Evolutionary conservation across 164 flowering plant genomes (phyloP), one percentile per base, ranked within the genome.

Genomic region (Hamamelis virginiana): DNA sequence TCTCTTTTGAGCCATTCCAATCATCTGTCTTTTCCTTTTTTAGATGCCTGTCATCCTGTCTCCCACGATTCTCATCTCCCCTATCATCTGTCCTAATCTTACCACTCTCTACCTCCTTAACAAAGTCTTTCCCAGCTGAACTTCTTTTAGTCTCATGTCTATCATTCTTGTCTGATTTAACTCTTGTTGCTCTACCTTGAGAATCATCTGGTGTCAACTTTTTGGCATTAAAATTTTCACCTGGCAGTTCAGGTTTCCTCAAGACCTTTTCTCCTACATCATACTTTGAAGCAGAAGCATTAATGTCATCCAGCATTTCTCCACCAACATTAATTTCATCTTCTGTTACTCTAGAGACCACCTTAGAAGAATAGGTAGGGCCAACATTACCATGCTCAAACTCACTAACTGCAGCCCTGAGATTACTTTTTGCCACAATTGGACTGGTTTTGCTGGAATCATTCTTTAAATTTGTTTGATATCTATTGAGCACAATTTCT

Each of bases 1-100:
- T 88, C 43, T 85, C 95, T 75, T 80, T 86, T 15, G 74, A 80
- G 56, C 77, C 80, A 81, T 81, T 80, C 62, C 65, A 75, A 23
- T 81, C 82, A 64, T 84, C 83, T 28, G 21, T 51, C 69, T 73
- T 86, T 23, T 81, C 88, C 76, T 80, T 84, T 66, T 67, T 72
- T 43, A 21, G 62, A 73, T 74, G 77, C 51, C 74, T 83, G 47
- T 82, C 86, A 62, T 85, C 93, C 25, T 76, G 70, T 62, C 77
- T 82, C 73, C 74, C 66, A 73, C 55, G 70, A 63, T 27, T 77
- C 70, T 78, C 83, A 70, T 83, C 81, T 21, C 69, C 78, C 67
- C 74, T 85, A 59, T 64, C 77, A 74, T 72, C 74, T 56, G 64
- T 63, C 70, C 76, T 77, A 19, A 45, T 60, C 58, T 78, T 84